phyloP scores from a whole-genome alignment of 108 stramenopile species.

The Skeletonema potamos region DNA sequence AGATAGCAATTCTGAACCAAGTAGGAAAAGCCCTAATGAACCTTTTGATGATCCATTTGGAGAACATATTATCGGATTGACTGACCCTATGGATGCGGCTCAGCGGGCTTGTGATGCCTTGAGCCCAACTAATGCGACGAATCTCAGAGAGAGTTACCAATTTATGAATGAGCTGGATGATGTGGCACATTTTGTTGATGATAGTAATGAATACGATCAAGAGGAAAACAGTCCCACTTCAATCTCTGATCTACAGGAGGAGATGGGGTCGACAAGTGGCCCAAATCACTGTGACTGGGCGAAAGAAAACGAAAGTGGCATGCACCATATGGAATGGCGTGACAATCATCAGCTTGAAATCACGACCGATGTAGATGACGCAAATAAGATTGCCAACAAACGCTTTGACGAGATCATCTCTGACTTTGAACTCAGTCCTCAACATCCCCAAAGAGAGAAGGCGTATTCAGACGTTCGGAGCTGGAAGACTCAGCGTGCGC shows the following conservation, averaged over 20 bases:
- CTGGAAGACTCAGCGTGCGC: neutral
- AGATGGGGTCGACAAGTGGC: constrained; percentile 6
- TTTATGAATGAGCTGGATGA: neutral
- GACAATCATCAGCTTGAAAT: neutral
- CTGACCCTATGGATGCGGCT: neutral
- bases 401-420: constrained; percentile 45
- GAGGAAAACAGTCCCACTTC: neutral
- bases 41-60: neutral
- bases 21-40: neutral
- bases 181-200: neutral
- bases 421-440: constrained; percentile 25
- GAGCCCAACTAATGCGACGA: neutral
- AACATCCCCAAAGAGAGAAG: neutral
- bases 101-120: neutral
- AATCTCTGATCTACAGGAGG: neutral
- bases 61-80: neutral
- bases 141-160: neutral
- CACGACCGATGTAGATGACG: neutral
- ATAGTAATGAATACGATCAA: constrained; percentile 2
- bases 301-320: neutral
- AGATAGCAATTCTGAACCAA: neutral
- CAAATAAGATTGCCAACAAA: constrained; percentile 30
- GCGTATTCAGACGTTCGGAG: neutral
- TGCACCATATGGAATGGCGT: neutral
- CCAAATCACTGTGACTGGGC: constrained; percentile 21